Conservation (phyloP, 352 stramenopile genomes). For the Aphanomyces cochlioides region DNA sequence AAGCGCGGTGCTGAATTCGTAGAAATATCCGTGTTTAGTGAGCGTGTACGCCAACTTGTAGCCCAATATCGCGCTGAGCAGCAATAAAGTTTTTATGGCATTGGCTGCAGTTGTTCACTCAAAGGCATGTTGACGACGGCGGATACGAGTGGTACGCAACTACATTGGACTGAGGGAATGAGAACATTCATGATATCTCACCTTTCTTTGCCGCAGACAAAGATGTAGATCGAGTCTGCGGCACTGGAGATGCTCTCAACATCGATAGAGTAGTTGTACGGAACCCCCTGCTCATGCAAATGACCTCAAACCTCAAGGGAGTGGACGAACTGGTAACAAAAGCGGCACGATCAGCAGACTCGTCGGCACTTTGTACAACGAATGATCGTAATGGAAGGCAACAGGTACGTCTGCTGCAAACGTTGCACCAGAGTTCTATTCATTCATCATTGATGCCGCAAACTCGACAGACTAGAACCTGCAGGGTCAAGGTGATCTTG, state of each 20-base stretch:
- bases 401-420: conserved; percentile 62
- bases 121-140: conserved; percentile 80
- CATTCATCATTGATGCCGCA: background rate
- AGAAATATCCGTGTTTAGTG: conserved; percentile 20
- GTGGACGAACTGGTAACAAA: conserved; percentile 53
- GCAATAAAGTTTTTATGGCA: background rate
- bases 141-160: conserved; percentile 73
- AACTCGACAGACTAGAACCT: conserved; percentile 35
- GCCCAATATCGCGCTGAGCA: background rate
- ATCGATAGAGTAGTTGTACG: conserved; percentile 64
- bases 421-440: conserved; percentile 60
- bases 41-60: background rate
- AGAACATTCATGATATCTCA: conserved; percentile 21
- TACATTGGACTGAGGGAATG: conserved; percentile 32
- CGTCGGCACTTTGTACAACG: conserved; percentile 60
- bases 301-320: too few relatives aligned
- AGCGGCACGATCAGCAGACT: conserved; percentile 65
- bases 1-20: conserved; percentile 17
- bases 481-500: conserved; percentile 76
- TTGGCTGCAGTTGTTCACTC: conserved; percentile 41
- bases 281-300: conserved; percentile 47
- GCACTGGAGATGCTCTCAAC: conserved; percentile 69
- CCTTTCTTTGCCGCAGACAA: conserved; percentile 81
- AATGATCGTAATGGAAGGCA: conserved; percentile 75
- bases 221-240: conserved; percentile 74